Evolutionary conservation across 2,329 filamentous ascomycete species (phyloP).

Genomic region (Clonostachys byssicola): DNA sequence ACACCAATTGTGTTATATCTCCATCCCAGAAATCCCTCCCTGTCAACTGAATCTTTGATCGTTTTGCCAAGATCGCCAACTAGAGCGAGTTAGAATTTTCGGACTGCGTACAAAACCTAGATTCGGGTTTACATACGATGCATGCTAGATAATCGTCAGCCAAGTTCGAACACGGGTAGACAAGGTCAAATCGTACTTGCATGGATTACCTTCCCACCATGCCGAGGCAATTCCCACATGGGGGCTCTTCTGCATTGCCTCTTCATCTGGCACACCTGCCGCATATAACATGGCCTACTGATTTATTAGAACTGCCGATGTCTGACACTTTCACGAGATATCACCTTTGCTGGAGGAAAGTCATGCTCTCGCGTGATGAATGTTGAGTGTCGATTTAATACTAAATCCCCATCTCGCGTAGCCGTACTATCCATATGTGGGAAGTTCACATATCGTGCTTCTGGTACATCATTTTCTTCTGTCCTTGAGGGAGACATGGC

Average conservation of each 20-base stretch:
- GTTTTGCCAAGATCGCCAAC: constrained; percentile 84
- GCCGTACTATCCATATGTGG: too few species aligned
- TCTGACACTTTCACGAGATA: too few species aligned
- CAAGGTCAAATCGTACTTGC: constrained; percentile 61
- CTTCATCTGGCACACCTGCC: constrained; percentile 76
- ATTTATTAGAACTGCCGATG: not conserved
- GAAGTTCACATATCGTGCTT: too few species aligned
- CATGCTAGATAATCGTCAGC: constrained; percentile 17
- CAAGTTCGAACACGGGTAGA: too few species aligned
- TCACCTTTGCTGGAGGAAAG: too few species aligned
- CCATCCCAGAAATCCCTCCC: constrained; percentile 87
- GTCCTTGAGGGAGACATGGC: too few species aligned
- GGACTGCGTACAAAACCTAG: not conserved
- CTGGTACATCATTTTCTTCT: too few species aligned
- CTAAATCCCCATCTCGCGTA: too few species aligned
- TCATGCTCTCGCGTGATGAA: too few species aligned
- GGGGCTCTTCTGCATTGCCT: constrained; percentile 84
- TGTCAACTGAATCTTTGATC: constrained; percentile 76
- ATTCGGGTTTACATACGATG: constrained; percentile 28
- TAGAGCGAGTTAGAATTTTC: constrained; percentile 20
- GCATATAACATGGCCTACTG: constrained; percentile 87
- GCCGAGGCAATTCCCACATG: constrained; percentile 89
- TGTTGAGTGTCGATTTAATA: too few species aligned
- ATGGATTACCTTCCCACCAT: constrained; percentile 98
- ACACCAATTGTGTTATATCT: constrained; percentile 90